A percentile compares a stretch with the other conserved stretches of the same genome.
phyloP scores from a whole-genome alignment of 805 yeast species.

The Nakazawaea peltata region DNA sequence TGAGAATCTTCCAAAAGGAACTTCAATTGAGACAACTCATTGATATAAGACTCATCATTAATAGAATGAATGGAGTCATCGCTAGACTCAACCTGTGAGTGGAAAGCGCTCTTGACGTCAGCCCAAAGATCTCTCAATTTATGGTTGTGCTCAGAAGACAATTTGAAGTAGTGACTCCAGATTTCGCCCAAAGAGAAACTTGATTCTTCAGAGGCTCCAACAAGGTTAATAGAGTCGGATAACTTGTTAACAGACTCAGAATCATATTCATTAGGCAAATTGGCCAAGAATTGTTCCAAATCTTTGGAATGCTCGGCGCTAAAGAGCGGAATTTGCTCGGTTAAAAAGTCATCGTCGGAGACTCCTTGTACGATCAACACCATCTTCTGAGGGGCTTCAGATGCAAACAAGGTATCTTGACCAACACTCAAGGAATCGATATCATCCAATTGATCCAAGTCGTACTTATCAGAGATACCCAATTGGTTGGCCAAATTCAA shows the following conservation, averaged over 20 bases:
- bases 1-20: conserved; percentile 24
- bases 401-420: no score
- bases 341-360: conserved; percentile 23
- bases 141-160: conserved; percentile 19
- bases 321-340: conserved; percentile 16
- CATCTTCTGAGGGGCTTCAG: no score
- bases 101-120: conserved; percentile 18
- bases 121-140: conserved; percentile 30
- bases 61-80: conserved; percentile 21
- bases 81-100: conserved; percentile 8
- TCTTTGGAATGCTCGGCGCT: no score
- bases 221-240: conserved; percentile 19
- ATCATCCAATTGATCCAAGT: conserved; percentile 16
- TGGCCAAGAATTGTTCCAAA: conserved; percentile 14
- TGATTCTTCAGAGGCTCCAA: conserved; percentile 10
- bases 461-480: conserved; percentile 29
- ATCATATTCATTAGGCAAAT: conserved; percentile 17
- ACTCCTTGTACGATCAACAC: conserved; percentile 35
- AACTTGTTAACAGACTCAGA: conserved; percentile 15
- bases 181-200: conserved; percentile 11
- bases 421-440: conserved; percentile 3
- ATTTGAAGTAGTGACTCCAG: conserved; percentile 20
- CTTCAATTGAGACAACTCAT: conserved; percentile 39
- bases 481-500: conserved; percentile 38
- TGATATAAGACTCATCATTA: conserved; percentile 38